phyloP scores from a whole-genome alignment of 805 yeast genomes.

The Candida stauntonica region DNA sequence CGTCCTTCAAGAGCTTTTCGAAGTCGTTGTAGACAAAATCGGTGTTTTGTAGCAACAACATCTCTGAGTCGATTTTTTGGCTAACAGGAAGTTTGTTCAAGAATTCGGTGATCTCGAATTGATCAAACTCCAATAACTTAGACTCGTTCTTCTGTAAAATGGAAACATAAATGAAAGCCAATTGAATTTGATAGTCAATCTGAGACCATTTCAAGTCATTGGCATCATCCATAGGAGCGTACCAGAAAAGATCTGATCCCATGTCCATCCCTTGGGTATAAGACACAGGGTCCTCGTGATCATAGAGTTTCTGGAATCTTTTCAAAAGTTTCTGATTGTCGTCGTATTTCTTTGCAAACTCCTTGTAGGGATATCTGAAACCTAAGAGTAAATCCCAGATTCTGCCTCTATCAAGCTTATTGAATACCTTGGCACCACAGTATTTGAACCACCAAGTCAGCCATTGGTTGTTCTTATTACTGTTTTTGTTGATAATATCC shows the following conservation, averaged over 20 bases:
- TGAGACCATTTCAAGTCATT: conserved; percentile 47
- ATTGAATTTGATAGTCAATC: conserved; percentile 71
- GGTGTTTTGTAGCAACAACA: conserved; percentile 24
- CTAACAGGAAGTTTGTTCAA: conserved; percentile 44
- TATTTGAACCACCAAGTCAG: conserved; percentile 92
- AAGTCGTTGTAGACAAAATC: conserved; percentile 53
- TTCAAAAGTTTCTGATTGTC: conserved; percentile 19
- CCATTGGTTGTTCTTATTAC: conserved; percentile 73
- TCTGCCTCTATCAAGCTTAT: conserved; percentile 76
- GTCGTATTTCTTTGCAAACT: conserved; percentile 10
- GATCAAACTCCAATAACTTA: conserved; percentile 80
- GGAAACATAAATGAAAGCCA: conserved; percentile 72
- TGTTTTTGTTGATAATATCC: conserved; percentile 54
- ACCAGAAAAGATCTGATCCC: conserved; percentile 20
- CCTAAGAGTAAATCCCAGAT: conserved; percentile 87
- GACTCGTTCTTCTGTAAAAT: conserved; percentile 76
- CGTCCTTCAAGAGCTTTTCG: conserved; percentile 67
- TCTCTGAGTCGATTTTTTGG: conserved; percentile 14
- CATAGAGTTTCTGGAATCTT: conserved; percentile 21
- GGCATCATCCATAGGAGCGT: conserved; percentile 16
- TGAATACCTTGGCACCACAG: conserved; percentile 83
- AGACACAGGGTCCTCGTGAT: conserved; percentile 1
- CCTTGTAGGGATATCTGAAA: conserved; percentile 48
- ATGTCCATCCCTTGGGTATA: conserved; percentile 5
- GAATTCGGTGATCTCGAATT: conserved; percentile 79